These are phyloP conservation scores for Trametes elegans DNA, from an alignment of 768 basidiomycete genomes.

Conservation along the genomic window DNA sequence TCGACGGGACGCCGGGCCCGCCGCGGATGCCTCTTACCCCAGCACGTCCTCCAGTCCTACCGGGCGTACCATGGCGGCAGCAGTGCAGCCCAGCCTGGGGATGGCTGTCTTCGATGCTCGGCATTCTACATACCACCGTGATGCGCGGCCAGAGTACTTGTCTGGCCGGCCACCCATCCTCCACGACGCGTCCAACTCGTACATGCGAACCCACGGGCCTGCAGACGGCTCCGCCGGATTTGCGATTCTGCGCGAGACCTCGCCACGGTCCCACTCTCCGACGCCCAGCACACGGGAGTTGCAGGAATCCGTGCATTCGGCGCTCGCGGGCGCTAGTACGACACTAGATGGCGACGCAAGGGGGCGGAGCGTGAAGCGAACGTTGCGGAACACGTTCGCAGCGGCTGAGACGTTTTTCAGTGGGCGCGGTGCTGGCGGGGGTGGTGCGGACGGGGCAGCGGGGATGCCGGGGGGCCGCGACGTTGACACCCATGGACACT, in stretches of 20 bases:
- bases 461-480: conserved; percentile 20
- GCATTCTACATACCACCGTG: conserved; percentile 11
- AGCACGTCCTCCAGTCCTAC: conserved; percentile 6
- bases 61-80: background rate
- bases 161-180: conserved; percentile 19
- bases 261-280: conserved; percentile 25
- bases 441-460: conserved; percentile 20
- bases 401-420: conserved; percentile 73
- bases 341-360: conserved; percentile 37
- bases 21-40: conserved; percentile 3
- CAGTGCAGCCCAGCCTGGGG: conserved; percentile 3
- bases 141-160: background rate
- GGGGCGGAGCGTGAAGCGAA: conserved; percentile 62
- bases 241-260: conserved; percentile 15
- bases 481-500: conserved; percentile 21
- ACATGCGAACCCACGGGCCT: conserved; percentile 12
- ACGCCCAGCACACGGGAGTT: conserved; percentile 39
- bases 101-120: conserved; percentile 15
- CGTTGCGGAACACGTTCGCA: conserved; percentile 63
- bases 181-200: conserved; percentile 25
- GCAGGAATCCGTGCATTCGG: conserved; percentile 39
- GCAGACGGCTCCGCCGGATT: conserved; percentile 15
- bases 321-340: conserved; percentile 25
- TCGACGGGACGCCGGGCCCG: conserved; percentile 4
- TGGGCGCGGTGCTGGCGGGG: conserved; percentile 31